Evolutionary conservation across 768 basidiomycete genomes (phyloP), one percentile per base, ranked within the genome.

Genomic region (Suillus tomentosus): DNA sequence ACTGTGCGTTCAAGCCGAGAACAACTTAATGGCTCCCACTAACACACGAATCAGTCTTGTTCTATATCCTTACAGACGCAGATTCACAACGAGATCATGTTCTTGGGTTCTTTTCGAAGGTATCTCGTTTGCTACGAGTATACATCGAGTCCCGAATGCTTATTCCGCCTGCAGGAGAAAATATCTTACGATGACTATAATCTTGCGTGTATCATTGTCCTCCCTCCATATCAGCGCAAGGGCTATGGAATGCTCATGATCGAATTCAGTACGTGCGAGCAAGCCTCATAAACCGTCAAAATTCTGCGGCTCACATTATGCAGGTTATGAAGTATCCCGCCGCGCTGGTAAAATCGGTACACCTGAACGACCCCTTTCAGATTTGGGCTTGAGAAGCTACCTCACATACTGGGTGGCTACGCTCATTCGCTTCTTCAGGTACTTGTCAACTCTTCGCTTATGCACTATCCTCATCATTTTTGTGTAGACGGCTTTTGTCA

Each of bases 151-250:
- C 58, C n/a, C 31, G 27, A 22, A 22, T 39, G 3, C 55, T 31
- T 19, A 56, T 51, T 60, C 34, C 17, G 27, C 51, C 36, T 7
- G 8, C 72, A 90, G 93, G 97, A 99, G 78, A 99, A 98, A 74
- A 74, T 91, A 39, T 96, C 96, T 1, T 96, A 95, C 67, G 97
- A 99, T 69, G 93, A 96, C 69, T 97, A 96, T 78, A 99, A 99
- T 72, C 84, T 99, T 10, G 96, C 96, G 3, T 96, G 94, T 75
- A 99, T 99, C 70, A 89, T 99, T 69, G 93, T 92, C 8, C 85
- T 99, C 48, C 97, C 97, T 2, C 97, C 95, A 19, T 94, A 89
- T 71, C 96, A 98, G 71, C 84, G 87, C 64, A 85, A 89, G 69
- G 92, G 95, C 7, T 97, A 91, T 70, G 97, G 96, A 3, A 94